A percentile compares a stretch with the other conserved stretches of the same genome.
Evolutionary conservation across 2,329 filamentous ascomycete genomes (phyloP).

Genomic region (Colletotrichum sp.): DNA sequence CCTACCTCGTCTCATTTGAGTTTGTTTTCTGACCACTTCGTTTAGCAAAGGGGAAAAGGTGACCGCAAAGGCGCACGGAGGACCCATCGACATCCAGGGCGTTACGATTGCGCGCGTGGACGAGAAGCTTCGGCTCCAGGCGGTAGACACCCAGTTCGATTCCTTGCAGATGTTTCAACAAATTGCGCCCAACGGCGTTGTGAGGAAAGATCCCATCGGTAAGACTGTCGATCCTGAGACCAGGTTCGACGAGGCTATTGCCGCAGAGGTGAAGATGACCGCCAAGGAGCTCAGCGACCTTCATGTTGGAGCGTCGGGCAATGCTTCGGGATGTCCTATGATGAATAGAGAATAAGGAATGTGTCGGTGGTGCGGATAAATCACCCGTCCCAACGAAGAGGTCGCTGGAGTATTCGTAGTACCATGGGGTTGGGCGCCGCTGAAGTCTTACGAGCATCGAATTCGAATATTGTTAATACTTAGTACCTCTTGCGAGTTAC

Average conservation of each 20-base stretch:
- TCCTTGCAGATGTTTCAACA: slow-evolving; percentile 71
- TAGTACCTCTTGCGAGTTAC: background rate
- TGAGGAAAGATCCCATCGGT: background rate
- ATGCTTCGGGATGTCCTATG: slow-evolving; percentile 7
- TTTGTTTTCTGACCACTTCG: background rate
- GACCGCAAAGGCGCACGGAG: slow-evolving; percentile 64
- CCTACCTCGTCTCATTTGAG: slow-evolving; percentile 16
- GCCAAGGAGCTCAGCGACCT: background rate
- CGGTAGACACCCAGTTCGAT: slow-evolving; percentile 70
- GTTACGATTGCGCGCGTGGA: slow-evolving; percentile 67
- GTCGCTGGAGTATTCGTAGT: background rate
- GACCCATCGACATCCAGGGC: slow-evolving; percentile 66
- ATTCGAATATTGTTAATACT: background rate
- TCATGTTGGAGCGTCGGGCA: background rate
- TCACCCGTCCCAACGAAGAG: background rate
- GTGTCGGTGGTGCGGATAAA: background rate
- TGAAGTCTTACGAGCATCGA: background rate
- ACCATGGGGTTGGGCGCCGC: background rate
- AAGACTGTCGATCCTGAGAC: background rate
- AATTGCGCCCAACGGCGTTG: slow-evolving; percentile 40
- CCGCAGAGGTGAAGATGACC: background rate
- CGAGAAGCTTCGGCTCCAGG: slow-evolving; percentile 61
- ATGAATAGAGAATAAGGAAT: slow-evolving; percentile 9
- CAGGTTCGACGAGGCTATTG: background rate
- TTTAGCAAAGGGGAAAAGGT: slow-evolving; percentile 66